Conservation (phyloP, 78 protist species). For the Cavenderia fasciculata region DNA sequence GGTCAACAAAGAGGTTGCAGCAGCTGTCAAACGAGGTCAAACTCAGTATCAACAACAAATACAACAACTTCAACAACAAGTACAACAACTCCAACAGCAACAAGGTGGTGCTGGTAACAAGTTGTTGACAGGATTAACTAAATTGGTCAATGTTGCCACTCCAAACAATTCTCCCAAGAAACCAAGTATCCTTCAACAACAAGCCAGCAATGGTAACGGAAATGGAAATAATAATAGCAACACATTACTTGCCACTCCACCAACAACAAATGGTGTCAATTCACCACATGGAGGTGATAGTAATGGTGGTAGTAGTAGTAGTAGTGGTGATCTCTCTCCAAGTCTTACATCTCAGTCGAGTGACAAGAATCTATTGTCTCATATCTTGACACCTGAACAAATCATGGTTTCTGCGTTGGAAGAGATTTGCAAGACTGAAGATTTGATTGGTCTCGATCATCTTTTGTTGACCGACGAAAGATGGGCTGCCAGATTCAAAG, state of each 20-base stretch:
- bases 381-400: slow-evolving; percentile 35
- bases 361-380: too few relatives aligned
- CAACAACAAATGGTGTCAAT: not conserved
- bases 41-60: not conserved
- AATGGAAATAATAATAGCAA: not conserved
- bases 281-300: too few relatives aligned
- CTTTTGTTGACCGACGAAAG: slow-evolving; percentile 23
- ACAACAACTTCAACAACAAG: not conserved
- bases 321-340: too few relatives aligned
- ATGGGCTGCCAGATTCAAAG: slow-evolving; percentile 32
- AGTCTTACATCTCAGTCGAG: too few relatives aligned
- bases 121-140: slow-evolving; percentile 35
- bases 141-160: not conserved
- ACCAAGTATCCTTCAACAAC: not conserved
- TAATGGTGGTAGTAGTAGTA: too few relatives aligned
- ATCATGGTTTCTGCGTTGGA: slow-evolving; percentile 17
- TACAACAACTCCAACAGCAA: slow-evolving; percentile 2
- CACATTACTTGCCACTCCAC: not conserved
- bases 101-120: not conserved
- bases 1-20: slow-evolving; percentile 45
- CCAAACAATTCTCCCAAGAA: not conserved
- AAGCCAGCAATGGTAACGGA: not conserved
- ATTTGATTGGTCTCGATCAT: slow-evolving; percentile 33
- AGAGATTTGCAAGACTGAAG: slow-evolving; percentile 29
- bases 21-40: slow-evolving; percentile 23